Conservation (phyloP, 768 basidiomycete genomes). For the Boletellus emodensis region DNA sequence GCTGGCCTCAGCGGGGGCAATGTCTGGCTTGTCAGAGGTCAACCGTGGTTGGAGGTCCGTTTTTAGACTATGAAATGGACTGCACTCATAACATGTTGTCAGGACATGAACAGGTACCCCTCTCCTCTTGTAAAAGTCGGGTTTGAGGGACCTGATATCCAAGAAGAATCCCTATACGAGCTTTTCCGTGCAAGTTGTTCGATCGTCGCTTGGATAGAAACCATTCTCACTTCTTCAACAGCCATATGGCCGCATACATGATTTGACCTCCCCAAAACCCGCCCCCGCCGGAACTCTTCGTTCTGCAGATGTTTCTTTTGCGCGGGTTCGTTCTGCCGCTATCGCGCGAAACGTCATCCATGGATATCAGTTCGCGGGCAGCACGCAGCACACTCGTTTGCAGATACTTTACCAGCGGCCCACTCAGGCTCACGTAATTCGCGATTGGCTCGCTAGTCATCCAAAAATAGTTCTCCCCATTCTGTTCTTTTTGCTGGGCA, state of each 20-base stretch:
- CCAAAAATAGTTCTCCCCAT: conserved; percentile 81
- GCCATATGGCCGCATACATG: conserved; percentile 79
- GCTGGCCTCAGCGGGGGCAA: conserved; percentile 45
- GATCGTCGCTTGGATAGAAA: background rate
- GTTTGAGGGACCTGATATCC: conserved; percentile 87
- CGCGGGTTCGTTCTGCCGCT: conserved; percentile 61
- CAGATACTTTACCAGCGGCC: conserved; percentile 59
- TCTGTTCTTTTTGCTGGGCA: conserved; percentile 83
- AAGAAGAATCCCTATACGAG: conserved; percentile 74
- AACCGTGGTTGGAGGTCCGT: conserved; percentile 76
- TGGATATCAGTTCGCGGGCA: conserved; percentile 42
- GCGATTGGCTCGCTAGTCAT: conserved; percentile 83
- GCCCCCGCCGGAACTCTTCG: conserved; percentile 66
- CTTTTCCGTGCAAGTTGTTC: conserved; percentile 61
- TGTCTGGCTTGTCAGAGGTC: conserved; percentile 72
- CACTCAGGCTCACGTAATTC: conserved; percentile 59
- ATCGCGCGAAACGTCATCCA: conserved; percentile 82
- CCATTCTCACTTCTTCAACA: conserved; percentile 27
- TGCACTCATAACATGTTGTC: conserved; percentile 1
- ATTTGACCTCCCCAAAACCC: conserved; percentile 57
- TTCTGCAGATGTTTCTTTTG: conserved; percentile 60
- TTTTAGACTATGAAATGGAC: background rate
- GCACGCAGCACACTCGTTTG: conserved; percentile 39
- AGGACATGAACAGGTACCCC: conserved; percentile 87
- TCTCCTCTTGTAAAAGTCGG: conserved; percentile 67